phyloP scores from a whole-genome alignment of 306 rosid genomes.

The Lathyrus oleraceus region DNA sequence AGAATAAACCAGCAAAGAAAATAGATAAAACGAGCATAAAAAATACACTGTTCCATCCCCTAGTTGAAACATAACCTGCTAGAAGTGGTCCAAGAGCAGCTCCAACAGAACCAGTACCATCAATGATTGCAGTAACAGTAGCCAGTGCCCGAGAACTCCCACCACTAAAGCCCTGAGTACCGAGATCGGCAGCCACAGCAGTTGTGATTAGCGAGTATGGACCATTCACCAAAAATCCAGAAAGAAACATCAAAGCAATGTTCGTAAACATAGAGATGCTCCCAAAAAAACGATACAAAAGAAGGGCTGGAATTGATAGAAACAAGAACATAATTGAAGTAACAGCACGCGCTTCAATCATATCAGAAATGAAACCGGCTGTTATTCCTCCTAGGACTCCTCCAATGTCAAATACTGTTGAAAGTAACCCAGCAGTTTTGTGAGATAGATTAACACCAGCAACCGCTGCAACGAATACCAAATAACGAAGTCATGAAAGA shows the following conservation, averaged over 20 bases:
- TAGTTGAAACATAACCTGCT: slow-evolving; percentile 72
- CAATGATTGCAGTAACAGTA: slow-evolving; percentile 87
- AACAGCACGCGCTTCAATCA: slow-evolving; percentile 83
- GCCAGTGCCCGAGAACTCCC: slow-evolving; percentile 73
- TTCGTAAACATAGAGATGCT: slow-evolving; percentile 69
- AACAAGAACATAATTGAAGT: slow-evolving; percentile 72
- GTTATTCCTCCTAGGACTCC: slow-evolving; percentile 84
- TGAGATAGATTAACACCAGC: slow-evolving; percentile 77
- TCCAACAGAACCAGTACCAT: slow-evolving; percentile 90
- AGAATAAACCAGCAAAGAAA: slow-evolving; percentile 61
- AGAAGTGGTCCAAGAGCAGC: slow-evolving; percentile 89
- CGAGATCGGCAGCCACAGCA: slow-evolving; percentile 94
- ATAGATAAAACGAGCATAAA: slow-evolving; percentile 69
- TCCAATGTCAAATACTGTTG: slow-evolving; percentile 83
- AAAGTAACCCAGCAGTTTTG: slow-evolving; percentile 85
- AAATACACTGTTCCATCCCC: slow-evolving; percentile 88
- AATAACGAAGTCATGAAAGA: background rate
- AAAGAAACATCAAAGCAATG: slow-evolving; percentile 68
- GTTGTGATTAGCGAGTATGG: slow-evolving; percentile 88
- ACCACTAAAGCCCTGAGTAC: slow-evolving; percentile 53
- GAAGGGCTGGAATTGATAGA: slow-evolving; percentile 77
- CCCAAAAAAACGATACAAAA: slow-evolving; percentile 72
- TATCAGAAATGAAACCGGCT: slow-evolving; percentile 84
- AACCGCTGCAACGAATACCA: slow-evolving; percentile 59
- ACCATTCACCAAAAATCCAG: slow-evolving; percentile 58